Evolutionary conservation across 2,329 filamentous ascomycete genomes (phyloP), one percentile per base, ranked within the genome.

Genomic region (Trichoderma cornu-damae): DNA sequence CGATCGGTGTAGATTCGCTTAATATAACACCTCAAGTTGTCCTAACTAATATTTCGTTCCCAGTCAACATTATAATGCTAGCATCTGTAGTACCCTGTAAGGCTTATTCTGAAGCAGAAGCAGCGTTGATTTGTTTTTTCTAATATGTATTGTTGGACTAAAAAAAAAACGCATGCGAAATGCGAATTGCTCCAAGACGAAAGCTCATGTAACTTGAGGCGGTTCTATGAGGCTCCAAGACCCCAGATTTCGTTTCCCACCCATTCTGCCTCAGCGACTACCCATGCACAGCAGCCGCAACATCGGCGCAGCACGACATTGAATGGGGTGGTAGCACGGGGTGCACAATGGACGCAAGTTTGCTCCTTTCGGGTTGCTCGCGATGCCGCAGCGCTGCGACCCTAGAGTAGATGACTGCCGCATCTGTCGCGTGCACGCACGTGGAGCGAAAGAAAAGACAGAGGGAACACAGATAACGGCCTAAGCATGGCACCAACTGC

Each of bases 361-460:
- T 55, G 52, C 42, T 46, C 24, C 40, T 38, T 40, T n/a, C 24
- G 22, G 44, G 44, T 18, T 47, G 44, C 28, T 47, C 22, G 44
- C 34, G 44, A 47, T 28, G 7, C 16, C 9, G 16, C 22, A n/a
- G 42, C 14, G 14, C 37, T 54, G 51, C 34, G 46, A 54, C 40
- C 51, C 51, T 28, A 46, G 32, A 38, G n/a, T 3, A 6, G 24
- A 30, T 54, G 32, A 37, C 49, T 30, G 40, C 52, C 52, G 40
- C 30, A 46, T 46, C 22, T 44, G 43, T 55, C 42, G 40, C 34
- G 42, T 55, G 52, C 22, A 30, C 51, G 12, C 16, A 46, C 35
- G 49, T 42, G 37, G 26, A 30, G 37, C 5, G 28, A 8, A 18
- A 30, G 9, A 3, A 24, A 18, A 6, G 26, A 38, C 6, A 11